A percentile compares a stretch with the other conserved stretches of the same genome.
Evolutionary conservation across 495 filamentous ascomycete genomes (phyloP).

Genomic region (Lophium mytilinum): DNA sequence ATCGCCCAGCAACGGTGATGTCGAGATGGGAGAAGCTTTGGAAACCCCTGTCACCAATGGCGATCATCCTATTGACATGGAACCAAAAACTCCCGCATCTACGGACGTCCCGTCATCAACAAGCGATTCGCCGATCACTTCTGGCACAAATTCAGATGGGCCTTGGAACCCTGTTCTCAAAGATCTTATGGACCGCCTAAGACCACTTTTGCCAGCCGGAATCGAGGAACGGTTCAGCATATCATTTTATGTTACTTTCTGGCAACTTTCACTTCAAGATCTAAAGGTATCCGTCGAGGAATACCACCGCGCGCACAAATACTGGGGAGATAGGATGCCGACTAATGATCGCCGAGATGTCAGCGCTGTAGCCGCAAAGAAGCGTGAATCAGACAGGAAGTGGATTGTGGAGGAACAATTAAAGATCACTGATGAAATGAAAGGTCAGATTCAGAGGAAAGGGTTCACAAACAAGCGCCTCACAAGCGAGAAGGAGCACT

Average conservation of each 20-base stretch:
- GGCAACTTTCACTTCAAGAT: slow-evolving; percentile 78
- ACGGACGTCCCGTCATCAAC: background rate
- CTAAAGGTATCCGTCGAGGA: slow-evolving; percentile 61
- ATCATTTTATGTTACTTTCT: slow-evolving; percentile 85
- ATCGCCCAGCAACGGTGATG: slow-evolving; percentile 25
- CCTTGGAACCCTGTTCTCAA: slow-evolving; percentile 69
- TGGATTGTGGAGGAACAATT: slow-evolving; percentile 50
- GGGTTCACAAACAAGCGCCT: slow-evolving; percentile 55
- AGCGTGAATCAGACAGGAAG: slow-evolving; percentile 58
- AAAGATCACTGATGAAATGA: slow-evolving; percentile 61
- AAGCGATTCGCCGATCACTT: background rate
- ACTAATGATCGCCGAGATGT: slow-evolving; percentile 49
- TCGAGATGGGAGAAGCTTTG: slow-evolving; percentile 23
- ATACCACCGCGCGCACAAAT: slow-evolving; percentile 63
- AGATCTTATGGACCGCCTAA: slow-evolving; percentile 62
- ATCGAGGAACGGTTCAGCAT: slow-evolving; percentile 61
- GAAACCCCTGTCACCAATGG: background rate
- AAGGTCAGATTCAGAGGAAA: slow-evolving; percentile 56
- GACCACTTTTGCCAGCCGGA: slow-evolving; percentile 49
- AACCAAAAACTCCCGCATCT: slow-evolving; percentile 27
- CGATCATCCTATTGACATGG: slow-evolving; percentile 31
- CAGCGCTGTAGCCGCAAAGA: slow-evolving; percentile 51
- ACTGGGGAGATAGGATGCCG: slow-evolving; percentile 45
- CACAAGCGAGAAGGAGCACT: slow-evolving; percentile 66
- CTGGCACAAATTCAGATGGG: slow-evolving; percentile 27